A percentile compares a stretch with the other conserved stretches of the same genome.
These are phyloP conservation scores for Phytophthora agathidicida DNA, from an alignment of 352 stramenopile species.

Conservation along the genomic window DNA sequence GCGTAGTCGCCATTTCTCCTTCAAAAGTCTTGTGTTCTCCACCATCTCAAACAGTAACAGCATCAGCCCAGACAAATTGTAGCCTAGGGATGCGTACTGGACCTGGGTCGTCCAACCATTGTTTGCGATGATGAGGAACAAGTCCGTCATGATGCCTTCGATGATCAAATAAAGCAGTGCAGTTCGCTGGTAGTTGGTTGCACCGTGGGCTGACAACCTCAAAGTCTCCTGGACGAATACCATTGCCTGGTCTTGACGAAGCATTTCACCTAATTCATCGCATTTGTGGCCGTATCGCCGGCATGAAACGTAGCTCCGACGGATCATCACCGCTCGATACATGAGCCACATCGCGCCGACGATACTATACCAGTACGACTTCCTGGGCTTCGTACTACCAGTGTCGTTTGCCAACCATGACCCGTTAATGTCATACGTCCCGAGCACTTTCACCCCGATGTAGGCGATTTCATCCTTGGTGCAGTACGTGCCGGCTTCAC, in stretches of 20 bases:
- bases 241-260: conserved; percentile 1
- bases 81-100: conserved; percentile 29
- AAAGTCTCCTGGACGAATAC: conserved; percentile 27
- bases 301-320: conserved; percentile 9
- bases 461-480: conserved; percentile 6
- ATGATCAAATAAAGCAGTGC: conserved; percentile 26
- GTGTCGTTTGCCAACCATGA: conserved; percentile 15
- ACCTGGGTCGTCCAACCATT: conserved; percentile 7
- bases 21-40: conserved; percentile 15
- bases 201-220: conserved; percentile 21
- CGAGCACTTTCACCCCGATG: conserved; percentile 3
- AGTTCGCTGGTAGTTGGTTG: conserved; percentile 17
- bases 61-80: conserved; percentile 30
- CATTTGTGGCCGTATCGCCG: conserved; percentile 5
- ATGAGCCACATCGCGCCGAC: conserved; percentile 12
- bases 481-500: conserved; percentile 10
- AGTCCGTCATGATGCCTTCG: conserved; percentile 28
- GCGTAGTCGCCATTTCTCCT: conserved; percentile 1
- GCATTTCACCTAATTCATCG: not conserved
- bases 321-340: conserved; percentile 16
- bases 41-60: conserved; percentile 35
- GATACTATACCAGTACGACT: conserved; percentile 22
- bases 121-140: conserved; percentile 30
- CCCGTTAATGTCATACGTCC: conserved; percentile 24
- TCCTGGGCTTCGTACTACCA: conserved; percentile 3